Base-by-base conservation (phyloP, 331 rosid species). In the Rosa hybrid region DNA sequence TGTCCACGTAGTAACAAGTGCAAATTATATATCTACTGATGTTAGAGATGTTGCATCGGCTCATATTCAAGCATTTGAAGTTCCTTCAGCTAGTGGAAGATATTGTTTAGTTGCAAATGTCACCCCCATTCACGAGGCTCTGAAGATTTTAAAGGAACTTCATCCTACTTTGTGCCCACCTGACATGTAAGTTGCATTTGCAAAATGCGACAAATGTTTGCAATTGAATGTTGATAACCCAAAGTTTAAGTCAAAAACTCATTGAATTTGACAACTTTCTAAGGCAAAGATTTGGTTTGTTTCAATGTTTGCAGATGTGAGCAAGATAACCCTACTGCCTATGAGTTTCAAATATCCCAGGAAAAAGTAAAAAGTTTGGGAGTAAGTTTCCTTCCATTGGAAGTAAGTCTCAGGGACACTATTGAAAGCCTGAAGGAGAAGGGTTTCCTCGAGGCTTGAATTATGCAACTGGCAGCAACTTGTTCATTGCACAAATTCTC, bases 361-460 rank as follows among this genome's bases (percentile, higher is more conserved):
- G 87, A 82, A 62, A 88, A 82, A 30, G 83, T 80, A 8, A 82
- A 75, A 78, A 69, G 68, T 2, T 67, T 85, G 77, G 89, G 89
- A 71, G 25, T 89, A 65, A 75, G 77, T 69, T 87, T 81, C 73
- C 83, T 81, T 59, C 85, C 90, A 2, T 72, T 87, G 9, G 82
- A 85, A 34, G 85, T 7, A 49, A 83, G 80, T 20, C 83, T 87
- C 0, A 79, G 20, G 80, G 90, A 85, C 67, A 80, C 81, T 0
- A 48, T 86, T 17, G 80, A 78, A 62, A 75, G 87, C 75, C 69
- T 86, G 11, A 86, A 82, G 73, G 90, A 86, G 25, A 90, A 86
- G 64, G 74, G 80, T 13, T 80, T 86, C 69, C 53, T 82, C 23
- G 45, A 80, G 77, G 75, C 76, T 51, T 86, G 82, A 86, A 69